phyloP scores from a whole-genome alignment of 108 stramenopile genomes.

The Nitzschia sp. region DNA sequence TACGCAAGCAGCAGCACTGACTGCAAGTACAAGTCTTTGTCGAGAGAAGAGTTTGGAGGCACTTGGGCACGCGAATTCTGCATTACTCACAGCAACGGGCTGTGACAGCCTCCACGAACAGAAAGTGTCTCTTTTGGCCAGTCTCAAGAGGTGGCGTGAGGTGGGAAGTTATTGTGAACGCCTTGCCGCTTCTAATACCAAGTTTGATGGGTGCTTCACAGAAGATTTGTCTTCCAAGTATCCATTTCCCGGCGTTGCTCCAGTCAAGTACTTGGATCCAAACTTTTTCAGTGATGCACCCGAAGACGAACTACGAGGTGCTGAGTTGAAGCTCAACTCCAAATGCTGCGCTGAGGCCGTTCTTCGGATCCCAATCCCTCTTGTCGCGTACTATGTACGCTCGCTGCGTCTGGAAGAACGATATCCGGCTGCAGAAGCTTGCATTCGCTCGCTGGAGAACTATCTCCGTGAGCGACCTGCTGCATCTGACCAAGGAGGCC shows the following conservation, averaged over 20 bases:
- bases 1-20: slow-evolving; percentile 4
- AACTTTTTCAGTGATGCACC: slow-evolving; percentile 39
- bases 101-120: slow-evolving; percentile 53
- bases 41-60: slow-evolving; percentile 33
- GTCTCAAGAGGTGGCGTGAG: slow-evolving; percentile 78
- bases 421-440: slow-evolving; percentile 62
- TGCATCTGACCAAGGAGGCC: slow-evolving; percentile 6
- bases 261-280: slow-evolving; percentile 29
- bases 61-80: slow-evolving; percentile 58
- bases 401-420: slow-evolving; percentile 78
- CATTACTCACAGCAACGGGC: slow-evolving; percentile 56
- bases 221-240: slow-evolving; percentile 57
- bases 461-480: background rate
- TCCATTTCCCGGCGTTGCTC: slow-evolving; percentile 59
- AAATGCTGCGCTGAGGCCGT: slow-evolving; percentile 72
- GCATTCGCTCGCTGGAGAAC: slow-evolving; percentile 30
- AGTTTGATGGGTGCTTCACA: slow-evolving; percentile 66
- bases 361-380: slow-evolving; percentile 57
- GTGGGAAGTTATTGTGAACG: slow-evolving; percentile 69
- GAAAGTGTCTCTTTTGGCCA: slow-evolving; percentile 61
- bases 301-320: slow-evolving; percentile 36
- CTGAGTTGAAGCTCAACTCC: slow-evolving; percentile 48
- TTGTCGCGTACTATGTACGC: slow-evolving; percentile 61
- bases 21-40: background rate
- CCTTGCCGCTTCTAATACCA: slow-evolving; percentile 57